phyloP scores from a whole-genome alignment of 495 filamentous ascomycete genomes.

The Aspergillus wentii region DNA sequence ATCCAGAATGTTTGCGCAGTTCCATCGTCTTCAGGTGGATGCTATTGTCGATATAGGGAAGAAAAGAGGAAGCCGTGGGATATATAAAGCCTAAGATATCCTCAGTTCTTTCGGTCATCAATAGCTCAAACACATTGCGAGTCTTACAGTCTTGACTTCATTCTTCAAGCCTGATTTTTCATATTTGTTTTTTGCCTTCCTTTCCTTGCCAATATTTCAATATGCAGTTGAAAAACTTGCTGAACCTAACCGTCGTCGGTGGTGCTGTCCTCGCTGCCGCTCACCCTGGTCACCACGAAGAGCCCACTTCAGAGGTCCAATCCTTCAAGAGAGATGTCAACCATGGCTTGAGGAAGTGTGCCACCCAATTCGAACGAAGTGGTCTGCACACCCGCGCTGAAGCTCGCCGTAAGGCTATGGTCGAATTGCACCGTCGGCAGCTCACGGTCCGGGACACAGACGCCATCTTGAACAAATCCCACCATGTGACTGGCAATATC shows the following conservation, averaged over 20 bases:
- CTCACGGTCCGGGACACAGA: not conserved
- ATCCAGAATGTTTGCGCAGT: not conserved
- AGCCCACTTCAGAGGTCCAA: not conserved
- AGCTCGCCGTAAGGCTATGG: constrained; percentile 7
- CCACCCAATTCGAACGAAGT: constrained; percentile 4
- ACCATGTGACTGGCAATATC: constrained; percentile 11
- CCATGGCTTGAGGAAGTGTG: constrained; percentile 5
- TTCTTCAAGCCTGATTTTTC: too few relatives aligned
- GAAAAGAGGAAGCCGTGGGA: too few relatives aligned
- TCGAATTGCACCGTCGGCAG: constrained; percentile 10
- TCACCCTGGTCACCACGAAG: constrained; percentile 5
- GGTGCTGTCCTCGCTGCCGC: constrained; percentile 1
- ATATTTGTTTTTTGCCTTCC: not conserved
- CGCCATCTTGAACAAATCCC: constrained; percentile 11
- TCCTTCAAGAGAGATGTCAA: constrained; percentile 2
- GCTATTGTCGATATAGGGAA: too few relatives aligned
- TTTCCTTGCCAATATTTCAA: not conserved
- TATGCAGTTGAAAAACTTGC: constrained; percentile 5
- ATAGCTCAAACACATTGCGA: too few relatives aligned
- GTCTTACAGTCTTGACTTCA: too few relatives aligned
- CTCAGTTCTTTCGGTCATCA: too few relatives aligned
- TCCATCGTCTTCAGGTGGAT: too few relatives aligned
- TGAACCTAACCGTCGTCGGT: constrained; percentile 2
- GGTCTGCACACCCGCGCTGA: constrained; percentile 10
- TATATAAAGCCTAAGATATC: too few relatives aligned